Base-by-base conservation (phyloP, 139 green algal species). In the Eudorina sp. region DNA sequence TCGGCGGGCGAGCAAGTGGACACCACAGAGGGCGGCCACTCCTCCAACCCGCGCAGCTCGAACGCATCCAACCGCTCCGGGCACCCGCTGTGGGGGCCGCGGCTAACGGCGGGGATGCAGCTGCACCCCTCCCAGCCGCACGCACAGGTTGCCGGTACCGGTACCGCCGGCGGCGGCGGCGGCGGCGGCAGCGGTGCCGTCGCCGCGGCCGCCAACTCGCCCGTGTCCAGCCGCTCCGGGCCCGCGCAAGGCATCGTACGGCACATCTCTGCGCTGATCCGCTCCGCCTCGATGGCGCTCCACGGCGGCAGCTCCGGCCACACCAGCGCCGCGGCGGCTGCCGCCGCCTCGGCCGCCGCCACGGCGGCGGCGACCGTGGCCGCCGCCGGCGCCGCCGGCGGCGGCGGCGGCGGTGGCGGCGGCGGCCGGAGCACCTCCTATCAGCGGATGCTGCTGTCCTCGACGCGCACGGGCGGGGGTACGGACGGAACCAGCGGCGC, bases 241-340 rank as follows among this genome's bases (percentile, higher is more conserved):
- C n/a, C 40, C 5, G 58, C 34, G 27, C 78, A 74, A 18, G 58
- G 80, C 5, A 66, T 86, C 0, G 80, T 86, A 1, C 80, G 80
- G 16, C 80, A 86, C 29, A 41, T 86, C 25, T 77, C 80, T 2
- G 48, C 80, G 4, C 80, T 86, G 3, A 60, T 86, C n/a, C 80
- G 80, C 14, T 62, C 60, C 27, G 80, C 80, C 0, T 76, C 60
- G 2, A 34, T 48, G 2, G 80, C 80, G 13, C 31, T 86, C 16
- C 36, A 76, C n/a, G 60, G 43, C 58, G 23, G 60, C 80, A 7
- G 21, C 5, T 23, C 36, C 53, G 4, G 6, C 34, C 4, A 27
- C 74, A 27, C 21, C 41, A 19, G 8, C 16, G 72, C 9, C 23
- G 72, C 78, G 41, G 55, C 55, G 29, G 25, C 51, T 43, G 2